Evolutionary conservation across 768 basidiomycete genomes (phyloP).

Genomic region (Crepidotus variabilis): DNA sequence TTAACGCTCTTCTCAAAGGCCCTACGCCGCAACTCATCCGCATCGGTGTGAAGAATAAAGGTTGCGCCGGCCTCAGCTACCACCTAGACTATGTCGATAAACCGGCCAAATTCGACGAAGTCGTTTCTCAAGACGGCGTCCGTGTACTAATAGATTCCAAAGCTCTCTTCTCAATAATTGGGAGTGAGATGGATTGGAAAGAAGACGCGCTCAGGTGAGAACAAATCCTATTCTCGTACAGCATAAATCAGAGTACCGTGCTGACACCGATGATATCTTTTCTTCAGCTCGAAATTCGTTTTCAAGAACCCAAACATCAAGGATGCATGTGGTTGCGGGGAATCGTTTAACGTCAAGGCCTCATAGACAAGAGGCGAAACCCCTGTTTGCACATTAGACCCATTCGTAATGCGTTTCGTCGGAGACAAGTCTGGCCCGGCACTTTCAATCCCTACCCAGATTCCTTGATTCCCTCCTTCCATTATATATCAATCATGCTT

Average conservation of each 20-base stretch:
- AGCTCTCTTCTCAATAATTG: conserved; percentile 96
- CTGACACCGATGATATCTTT: conserved; percentile 4
- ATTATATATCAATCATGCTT: conserved; percentile 15
- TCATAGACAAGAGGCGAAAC: conserved; percentile 16
- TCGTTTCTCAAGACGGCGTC: conserved; percentile 94
- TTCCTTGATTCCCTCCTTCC: conserved; percentile 14
- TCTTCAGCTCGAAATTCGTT: conserved; percentile 67
- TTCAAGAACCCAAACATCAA: conserved; percentile 93
- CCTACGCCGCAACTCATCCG: conserved; percentile 91
- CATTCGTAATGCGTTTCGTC: not conserved
- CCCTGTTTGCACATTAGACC: not conserved
- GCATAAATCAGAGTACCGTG: not conserved
- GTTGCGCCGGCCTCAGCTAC: conserved; percentile 86
- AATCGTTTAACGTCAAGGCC: conserved; percentile 74
- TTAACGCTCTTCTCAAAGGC: conserved; percentile 69
- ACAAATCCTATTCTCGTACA: not conserved
- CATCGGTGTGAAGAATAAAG: conserved; percentile 95
- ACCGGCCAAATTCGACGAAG: conserved; percentile 90
- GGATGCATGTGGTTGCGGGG: conserved; percentile 93
- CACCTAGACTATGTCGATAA: conserved; percentile 94
- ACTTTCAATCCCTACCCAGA: conserved; percentile 1
- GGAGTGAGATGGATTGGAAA: conserved; percentile 98
- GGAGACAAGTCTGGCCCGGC: not conserved
- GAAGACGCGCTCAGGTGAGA: conserved; percentile 86
- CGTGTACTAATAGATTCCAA: conserved; percentile 93